A percentile compares a stretch with the other conserved stretches of the same genome.
Conservation (phyloP, 2,329 filamentous ascomycete genomes). For the Ophiostoma sp. region DNA sequence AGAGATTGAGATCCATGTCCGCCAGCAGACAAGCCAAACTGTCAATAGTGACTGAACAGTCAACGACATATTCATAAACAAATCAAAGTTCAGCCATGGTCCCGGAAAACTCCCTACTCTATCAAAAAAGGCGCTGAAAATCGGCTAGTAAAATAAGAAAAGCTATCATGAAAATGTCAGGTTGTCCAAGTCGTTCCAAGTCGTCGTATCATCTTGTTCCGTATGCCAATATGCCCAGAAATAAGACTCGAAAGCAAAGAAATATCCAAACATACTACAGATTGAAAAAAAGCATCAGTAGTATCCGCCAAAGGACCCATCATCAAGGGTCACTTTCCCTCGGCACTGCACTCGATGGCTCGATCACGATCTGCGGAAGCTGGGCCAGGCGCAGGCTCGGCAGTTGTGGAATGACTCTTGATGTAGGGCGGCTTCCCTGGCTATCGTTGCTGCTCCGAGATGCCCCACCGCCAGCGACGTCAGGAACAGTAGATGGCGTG, state of each 20-base stretch:
- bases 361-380: slow-evolving; percentile 55
- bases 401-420: slow-evolving; percentile 39
- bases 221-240: not conserved
- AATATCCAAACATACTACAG: not conserved
- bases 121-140: not conserved
- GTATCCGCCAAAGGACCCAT: too few relatives aligned
- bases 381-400: slow-evolving; percentile 47
- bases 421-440: slow-evolving; percentile 23
- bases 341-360: slow-evolving; percentile 44
- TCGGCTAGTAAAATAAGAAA: not conserved
- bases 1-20: too few relatives aligned
- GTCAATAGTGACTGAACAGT: too few relatives aligned
- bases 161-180: not conserved
- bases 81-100: not conserved
- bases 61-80: too few relatives aligned
- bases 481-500: not conserved
- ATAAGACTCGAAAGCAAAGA: not conserved
- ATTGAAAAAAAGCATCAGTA: not conserved
- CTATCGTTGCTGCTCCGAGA: slow-evolving; percentile 16
- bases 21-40: too few relatives aligned
- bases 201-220: not conserved
- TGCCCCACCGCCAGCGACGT: not conserved
- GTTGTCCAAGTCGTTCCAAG: slow-evolving; percentile 1
- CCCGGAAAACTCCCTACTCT: not conserved
- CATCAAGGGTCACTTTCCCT: slow-evolving; percentile 22